These are phyloP conservation scores for Dothidotthia symphoricarpi DNA, from an alignment of 2,329 filamentous ascomycete genomes.

Conservation along the genomic window DNA sequence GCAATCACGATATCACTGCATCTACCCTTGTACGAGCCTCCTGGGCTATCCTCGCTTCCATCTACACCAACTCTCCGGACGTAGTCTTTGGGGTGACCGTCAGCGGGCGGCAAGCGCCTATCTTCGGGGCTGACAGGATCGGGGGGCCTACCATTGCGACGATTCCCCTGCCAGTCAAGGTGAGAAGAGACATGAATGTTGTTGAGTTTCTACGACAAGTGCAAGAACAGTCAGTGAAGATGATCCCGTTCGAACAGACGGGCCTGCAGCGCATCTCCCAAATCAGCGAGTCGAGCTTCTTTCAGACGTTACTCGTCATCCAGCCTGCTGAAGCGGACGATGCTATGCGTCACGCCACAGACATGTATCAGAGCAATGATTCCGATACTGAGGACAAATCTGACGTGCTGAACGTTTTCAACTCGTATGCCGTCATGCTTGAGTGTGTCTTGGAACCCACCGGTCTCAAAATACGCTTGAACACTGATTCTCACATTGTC, in stretches of 20 bases:
- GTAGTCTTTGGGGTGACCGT: conserved; percentile 10
- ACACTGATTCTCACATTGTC: too few species aligned
- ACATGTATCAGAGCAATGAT: too few species aligned
- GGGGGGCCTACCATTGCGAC: conserved; percentile 53
- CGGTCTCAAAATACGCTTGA: too few species aligned
- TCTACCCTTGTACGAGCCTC: conserved; percentile 21
- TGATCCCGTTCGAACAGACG: conserved; percentile 61
- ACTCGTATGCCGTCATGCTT: too few species aligned
- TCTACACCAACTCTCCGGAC: background rate
- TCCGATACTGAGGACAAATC: too few species aligned
- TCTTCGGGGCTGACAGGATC: conserved; percentile 29
- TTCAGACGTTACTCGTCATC: conserved; percentile 1
- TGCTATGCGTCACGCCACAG: too few species aligned
- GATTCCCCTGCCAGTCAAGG: conserved; percentile 50
- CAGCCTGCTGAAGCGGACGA: conserved; percentile 8
- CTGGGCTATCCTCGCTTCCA: conserved; percentile 16
- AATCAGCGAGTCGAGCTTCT: conserved; percentile 23
- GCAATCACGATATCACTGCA: conserved; percentile 10
- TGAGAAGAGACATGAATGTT: conserved; percentile 34
- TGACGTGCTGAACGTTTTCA: too few species aligned
- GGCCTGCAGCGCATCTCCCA: conserved; percentile 53
- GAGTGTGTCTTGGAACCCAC: too few species aligned
- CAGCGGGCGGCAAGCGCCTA: conserved; percentile 6
- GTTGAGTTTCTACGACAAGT: conserved; percentile 51
- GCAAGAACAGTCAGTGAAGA: conserved; percentile 52